Base-by-base conservation (phyloP, 306 rosid genomes). In the Lablab purpureus region DNA sequence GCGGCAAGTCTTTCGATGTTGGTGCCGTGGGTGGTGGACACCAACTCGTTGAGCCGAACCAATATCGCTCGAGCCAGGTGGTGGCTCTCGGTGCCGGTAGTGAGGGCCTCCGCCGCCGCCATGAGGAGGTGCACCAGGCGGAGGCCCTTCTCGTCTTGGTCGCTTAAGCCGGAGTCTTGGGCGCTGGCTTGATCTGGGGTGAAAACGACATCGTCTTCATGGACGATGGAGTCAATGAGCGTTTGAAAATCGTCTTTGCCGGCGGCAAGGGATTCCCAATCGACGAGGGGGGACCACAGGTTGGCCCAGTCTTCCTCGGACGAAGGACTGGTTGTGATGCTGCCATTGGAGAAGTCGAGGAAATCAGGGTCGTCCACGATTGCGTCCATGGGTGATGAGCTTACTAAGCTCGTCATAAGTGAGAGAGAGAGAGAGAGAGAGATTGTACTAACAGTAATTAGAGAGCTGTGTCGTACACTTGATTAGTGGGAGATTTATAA, bases 11-110 rank as follows among this genome's bases (percentile, higher is more conserved):
- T 83, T 85, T 91, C 97, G 85, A 92, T 90, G 86, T 87, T 91
- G 67, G 95, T 77, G 34, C 88, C 90, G 17, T 82, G 80, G n/a
- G 87, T 60, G 6, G 90, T 81, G 37, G 99, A 88, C 49, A 89
- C 99, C 80, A 94, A 82, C 10, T 92, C 89, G 70, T 91, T 92
- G 91, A 94, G 99, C 89, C 99, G 97, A 92, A 91, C 75, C 97
- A 94, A 91, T 92, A 94, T 92, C 91, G 87, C 99, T 11, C 89
- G 92, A 87, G 97, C 99, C 87, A 94, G 88, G 80, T 89, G 88
- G n/a, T 77, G 88, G 85, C 91, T 86, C 76, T 74, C 76, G 84
- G 67, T 82, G 37, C 59, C 79, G 58, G 83, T 81, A 4, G 81
- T 77, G 10, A 92, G 77, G 23, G 99, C 97, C 83, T 92, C 99